Percentiles rank a stretch among this genome's conserved stretches.
Conservation (phyloP, 768 basidiomycete species). For the Leccinum arenicola region DNA sequence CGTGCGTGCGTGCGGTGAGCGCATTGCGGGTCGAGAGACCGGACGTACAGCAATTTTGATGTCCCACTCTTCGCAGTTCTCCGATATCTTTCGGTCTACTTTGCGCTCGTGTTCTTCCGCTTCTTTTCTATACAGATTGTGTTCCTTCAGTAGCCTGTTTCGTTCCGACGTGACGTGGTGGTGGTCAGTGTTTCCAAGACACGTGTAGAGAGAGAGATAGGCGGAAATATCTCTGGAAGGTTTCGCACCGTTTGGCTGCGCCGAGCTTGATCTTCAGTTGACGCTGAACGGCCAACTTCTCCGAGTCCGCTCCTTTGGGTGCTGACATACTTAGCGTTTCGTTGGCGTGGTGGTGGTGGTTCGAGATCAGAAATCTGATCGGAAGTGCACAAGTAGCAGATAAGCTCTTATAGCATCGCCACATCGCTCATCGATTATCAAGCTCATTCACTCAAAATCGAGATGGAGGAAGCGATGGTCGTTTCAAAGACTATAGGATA, state of each 20-base stretch:
- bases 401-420: background rate
- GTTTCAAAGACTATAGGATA: constrained; percentile 28
- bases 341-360: constrained; percentile 11
- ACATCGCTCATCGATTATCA: constrained; percentile 5
- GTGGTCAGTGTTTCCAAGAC: constrained; percentile 6
- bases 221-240: constrained; percentile 18
- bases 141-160: constrained; percentile 66
- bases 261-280: constrained; percentile 80
- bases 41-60: constrained; percentile 67
- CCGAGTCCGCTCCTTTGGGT: constrained; percentile 15
- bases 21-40: constrained; percentile 8
- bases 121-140: constrained; percentile 63
- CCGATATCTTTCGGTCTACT: constrained; percentile 59
- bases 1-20: constrained; percentile 2
- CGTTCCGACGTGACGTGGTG: constrained; percentile 9
- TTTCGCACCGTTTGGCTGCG: constrained; percentile 55
- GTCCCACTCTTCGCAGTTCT: constrained; percentile 71
- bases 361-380: constrained; percentile 1
- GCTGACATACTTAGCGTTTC: constrained; percentile 13
- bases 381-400: background rate
- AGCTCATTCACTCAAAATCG: background rate
- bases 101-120: constrained; percentile 53
- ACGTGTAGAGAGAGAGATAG: constrained; percentile 5
- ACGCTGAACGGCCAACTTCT: constrained; percentile 41
- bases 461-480: constrained; percentile 13